phyloP scores from a whole-genome alignment of 768 basidiomycete genomes.

The Dioszegia crocea region DNA sequence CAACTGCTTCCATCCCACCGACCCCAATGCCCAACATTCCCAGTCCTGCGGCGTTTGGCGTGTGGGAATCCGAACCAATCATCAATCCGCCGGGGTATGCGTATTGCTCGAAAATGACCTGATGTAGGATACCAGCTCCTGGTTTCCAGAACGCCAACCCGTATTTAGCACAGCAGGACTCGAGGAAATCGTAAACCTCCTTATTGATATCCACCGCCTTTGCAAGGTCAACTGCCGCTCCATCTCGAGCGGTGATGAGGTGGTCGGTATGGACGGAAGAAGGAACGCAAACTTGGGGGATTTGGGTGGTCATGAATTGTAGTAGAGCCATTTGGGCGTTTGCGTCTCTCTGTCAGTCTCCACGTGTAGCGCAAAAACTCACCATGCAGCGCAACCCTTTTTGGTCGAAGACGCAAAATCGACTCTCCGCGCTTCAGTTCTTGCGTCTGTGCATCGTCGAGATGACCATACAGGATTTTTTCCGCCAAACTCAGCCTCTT shows the following conservation, averaged over 20 bases:
- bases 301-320: constrained; percentile 99
- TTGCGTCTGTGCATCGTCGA: constrained; percentile 74
- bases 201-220: constrained; percentile 90
- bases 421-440: constrained; percentile 75
- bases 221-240: constrained; percentile 86
- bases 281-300: constrained; percentile 94
- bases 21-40: constrained; percentile 99
- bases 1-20: constrained; percentile 97
- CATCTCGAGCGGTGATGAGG: constrained; percentile 93
- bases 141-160: constrained; percentile 99
- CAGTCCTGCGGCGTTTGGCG: constrained; percentile 97
- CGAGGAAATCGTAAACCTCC: constrained; percentile 99
- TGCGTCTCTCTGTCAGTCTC: constrained; percentile 55
- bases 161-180: constrained; percentile 93
- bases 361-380: constrained; percentile 52
- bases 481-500: too few relatives aligned
- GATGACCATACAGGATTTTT: constrained; percentile 96
- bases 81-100: constrained; percentile 98
- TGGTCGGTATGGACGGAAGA: constrained; percentile 99
- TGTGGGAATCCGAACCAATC: constrained; percentile 99
- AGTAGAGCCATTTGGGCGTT: constrained; percentile 89
- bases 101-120: constrained; percentile 99
- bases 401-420: constrained; percentile 95
- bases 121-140: constrained; percentile 97
- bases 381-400: too few relatives aligned